A percentile compares a stretch with the other conserved stretches of the same genome.
phyloP scores from a whole-genome alignment of 352 stramenopile species.

The Phytophthora quininea region DNA sequence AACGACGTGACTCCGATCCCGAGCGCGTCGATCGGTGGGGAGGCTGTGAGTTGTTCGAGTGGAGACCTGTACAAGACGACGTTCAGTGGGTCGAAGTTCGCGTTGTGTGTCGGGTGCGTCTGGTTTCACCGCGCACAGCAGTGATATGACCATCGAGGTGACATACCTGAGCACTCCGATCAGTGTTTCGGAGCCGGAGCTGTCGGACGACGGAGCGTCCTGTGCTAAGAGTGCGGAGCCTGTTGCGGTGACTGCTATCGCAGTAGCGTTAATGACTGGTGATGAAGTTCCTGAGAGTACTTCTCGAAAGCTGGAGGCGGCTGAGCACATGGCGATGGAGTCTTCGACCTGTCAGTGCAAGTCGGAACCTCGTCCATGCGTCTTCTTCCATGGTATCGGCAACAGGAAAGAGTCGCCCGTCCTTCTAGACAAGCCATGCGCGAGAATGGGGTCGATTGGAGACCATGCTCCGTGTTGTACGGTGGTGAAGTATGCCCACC shows the following conservation, averaged over 20 bases:
- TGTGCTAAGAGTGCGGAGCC: background rate
- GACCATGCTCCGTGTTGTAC: too few species aligned
- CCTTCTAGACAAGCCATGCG: too few species aligned
- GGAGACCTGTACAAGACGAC: slow-evolving; percentile 17
- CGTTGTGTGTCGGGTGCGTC: slow-evolving; percentile 11
- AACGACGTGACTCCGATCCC: slow-evolving; percentile 8
- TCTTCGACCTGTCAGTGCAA: too few species aligned
- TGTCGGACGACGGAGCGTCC: background rate
- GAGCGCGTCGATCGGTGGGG: background rate
- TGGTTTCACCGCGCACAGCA: slow-evolving; percentile 21
- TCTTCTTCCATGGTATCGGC: too few species aligned
- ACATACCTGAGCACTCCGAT: slow-evolving; percentile 1
- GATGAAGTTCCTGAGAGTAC: too few species aligned
- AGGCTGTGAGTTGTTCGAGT: slow-evolving; percentile 9
- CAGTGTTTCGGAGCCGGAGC: background rate
- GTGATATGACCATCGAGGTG: slow-evolving; percentile 25
- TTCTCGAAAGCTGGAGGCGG: too few species aligned
- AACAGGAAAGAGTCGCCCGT: too few species aligned
- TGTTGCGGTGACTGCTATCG: background rate
- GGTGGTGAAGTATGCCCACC: too few species aligned
- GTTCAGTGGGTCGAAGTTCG: slow-evolving; percentile 23
- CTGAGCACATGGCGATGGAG: too few species aligned
- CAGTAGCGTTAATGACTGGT: too few species aligned
- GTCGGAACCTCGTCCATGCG: too few species aligned
- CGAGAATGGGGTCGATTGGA: too few species aligned